These are phyloP conservation scores for Ophiostoma ips DNA, from an alignment of 2,329 filamentous ascomycete species.

Conservation along the genomic window DNA sequence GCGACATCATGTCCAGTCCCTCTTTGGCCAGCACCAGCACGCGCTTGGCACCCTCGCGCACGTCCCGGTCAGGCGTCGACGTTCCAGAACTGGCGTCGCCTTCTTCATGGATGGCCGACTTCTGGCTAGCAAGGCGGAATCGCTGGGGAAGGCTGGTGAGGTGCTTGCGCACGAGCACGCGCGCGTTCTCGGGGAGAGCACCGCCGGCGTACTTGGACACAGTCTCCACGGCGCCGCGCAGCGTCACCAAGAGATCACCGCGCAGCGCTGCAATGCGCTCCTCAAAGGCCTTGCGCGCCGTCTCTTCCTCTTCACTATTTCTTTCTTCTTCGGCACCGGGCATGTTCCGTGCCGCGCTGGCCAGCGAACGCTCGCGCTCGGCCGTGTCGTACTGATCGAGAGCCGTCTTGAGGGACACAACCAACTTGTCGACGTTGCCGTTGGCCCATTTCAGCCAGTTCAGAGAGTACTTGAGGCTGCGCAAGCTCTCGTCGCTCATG, in stretches of 20 bases:
- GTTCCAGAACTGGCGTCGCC: constrained; percentile 3
- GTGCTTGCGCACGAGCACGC: constrained; percentile 68
- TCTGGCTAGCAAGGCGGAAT: constrained; percentile 51
- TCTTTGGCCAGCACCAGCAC: constrained; percentile 80
- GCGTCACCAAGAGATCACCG: constrained; percentile 58
- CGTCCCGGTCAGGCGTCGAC: constrained; percentile 19
- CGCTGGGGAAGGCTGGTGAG: constrained; percentile 73
- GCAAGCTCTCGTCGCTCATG: constrained; percentile 77
- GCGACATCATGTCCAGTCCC: constrained; percentile 84
- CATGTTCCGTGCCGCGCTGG: constrained; percentile 11
- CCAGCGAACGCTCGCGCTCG: constrained; percentile 14
- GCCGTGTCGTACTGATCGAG: constrained; percentile 64
- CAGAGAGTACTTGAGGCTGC: constrained; percentile 73
- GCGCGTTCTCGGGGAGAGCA: constrained; percentile 77
- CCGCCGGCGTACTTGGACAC: constrained; percentile 88
- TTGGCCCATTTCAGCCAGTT: constrained; percentile 71
- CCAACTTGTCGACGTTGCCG: constrained; percentile 61
- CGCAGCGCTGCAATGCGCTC: constrained; percentile 54
- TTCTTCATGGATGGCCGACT: constrained; percentile 15
- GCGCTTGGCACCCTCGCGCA: constrained; percentile 50
- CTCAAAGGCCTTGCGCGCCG: constrained; percentile 34
- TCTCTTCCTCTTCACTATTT: constrained; percentile 1
- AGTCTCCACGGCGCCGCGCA: constrained; percentile 69
- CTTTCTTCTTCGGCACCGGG: constrained; percentile 2
- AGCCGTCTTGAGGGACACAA: constrained; percentile 58